Base-by-base conservation (phyloP, 2,329 filamentous ascomycete species). In the Hymenoscyphus scutula region DNA sequence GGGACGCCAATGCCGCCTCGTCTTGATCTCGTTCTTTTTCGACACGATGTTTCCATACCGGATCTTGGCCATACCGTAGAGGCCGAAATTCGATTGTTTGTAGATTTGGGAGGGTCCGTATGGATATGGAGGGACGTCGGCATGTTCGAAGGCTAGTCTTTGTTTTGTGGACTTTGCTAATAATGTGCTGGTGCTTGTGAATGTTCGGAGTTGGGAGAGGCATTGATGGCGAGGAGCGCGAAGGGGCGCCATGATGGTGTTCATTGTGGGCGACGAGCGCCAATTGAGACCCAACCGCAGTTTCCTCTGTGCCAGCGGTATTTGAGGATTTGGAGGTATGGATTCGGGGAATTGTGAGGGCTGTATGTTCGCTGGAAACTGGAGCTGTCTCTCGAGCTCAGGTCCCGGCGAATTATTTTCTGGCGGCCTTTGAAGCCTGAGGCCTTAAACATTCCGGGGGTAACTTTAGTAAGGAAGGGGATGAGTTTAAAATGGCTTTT, bases 11-110 rank as follows among this genome's bases (percentile, higher is more conserved):
- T 81, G 78, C 62, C 90, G 85, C 55, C 87, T 84, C 58, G 87
- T 87, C 78, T 92, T 93, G 72, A 84, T 83, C 74, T 87, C 83
- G 72, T 88, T 83, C 70, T 86, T 82, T 69, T 83, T 80, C 53
- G 86, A 86, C 58, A 94, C 86, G 69, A 85, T 89, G 83, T 94
- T 92, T 74, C 91, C 91, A 76, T 89, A 92, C 58, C 87, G 89
- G 74, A 93, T 89, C 72, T 85, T 85, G 67, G 85, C 80, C 48
- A 77, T 77, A 69, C 88, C 91, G 78, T 90, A 92, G 8, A 92
- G 85, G 54, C 89, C 89, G 63, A 79, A 81, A 80, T 92, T 91
- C 69, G 88, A 87, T 77, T 95, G 91, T 78, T 94, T 93, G 82
- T 90, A 95, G 68, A 87, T 79, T 66, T 75, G 80, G 62, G 88